These are phyloP conservation scores for Penicillium expansum DNA, from an alignment of 2,329 filamentous ascomycete genomes.

Conservation along the genomic window DNA sequence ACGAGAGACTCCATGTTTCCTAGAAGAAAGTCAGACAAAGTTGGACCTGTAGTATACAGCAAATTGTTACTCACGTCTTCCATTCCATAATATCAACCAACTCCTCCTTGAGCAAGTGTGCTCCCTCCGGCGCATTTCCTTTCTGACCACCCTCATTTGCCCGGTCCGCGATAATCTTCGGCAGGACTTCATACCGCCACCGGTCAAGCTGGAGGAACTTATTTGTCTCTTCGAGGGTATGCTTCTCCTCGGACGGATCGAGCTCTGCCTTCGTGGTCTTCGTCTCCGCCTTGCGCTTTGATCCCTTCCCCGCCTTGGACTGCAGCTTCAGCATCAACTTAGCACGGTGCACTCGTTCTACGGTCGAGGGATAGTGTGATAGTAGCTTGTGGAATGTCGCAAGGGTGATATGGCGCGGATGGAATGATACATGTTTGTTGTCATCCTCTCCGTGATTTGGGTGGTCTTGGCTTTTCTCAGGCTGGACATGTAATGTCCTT, in stretches of 20 bases:
- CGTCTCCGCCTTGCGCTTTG: constrained; percentile 13
- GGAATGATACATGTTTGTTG: constrained; percentile 15
- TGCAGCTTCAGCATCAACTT: constrained; percentile 23
- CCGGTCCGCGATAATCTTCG: constrained; percentile 22
- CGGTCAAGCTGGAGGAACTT: constrained; percentile 35
- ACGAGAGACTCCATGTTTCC: constrained; percentile 34
- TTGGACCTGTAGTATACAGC: not conserved
- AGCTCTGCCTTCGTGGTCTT: constrained; percentile 3
- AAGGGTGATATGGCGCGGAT: constrained; percentile 25
- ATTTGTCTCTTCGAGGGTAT: constrained; percentile 20
- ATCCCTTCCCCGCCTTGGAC: constrained; percentile 16
- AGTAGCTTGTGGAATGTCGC: constrained; percentile 30
- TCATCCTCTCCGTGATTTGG: not conserved
- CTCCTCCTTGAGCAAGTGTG: constrained; percentile 34
- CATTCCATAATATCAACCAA: constrained; percentile 42
- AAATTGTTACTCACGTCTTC: constrained; percentile 40
- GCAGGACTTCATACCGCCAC: constrained; percentile 40
- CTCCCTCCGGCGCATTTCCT: constrained; percentile 11
- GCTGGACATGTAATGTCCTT: not conserved
- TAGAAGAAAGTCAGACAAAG: not conserved
- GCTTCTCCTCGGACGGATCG: constrained; percentile 7
- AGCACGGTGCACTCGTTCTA: constrained; percentile 23
- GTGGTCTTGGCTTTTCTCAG: not conserved
- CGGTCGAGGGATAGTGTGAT: constrained; percentile 26
- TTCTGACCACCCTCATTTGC: constrained; percentile 1